Conservation (phyloP, 495 filamentous ascomycete genomes). For the Tuber melanosporum region DNA sequence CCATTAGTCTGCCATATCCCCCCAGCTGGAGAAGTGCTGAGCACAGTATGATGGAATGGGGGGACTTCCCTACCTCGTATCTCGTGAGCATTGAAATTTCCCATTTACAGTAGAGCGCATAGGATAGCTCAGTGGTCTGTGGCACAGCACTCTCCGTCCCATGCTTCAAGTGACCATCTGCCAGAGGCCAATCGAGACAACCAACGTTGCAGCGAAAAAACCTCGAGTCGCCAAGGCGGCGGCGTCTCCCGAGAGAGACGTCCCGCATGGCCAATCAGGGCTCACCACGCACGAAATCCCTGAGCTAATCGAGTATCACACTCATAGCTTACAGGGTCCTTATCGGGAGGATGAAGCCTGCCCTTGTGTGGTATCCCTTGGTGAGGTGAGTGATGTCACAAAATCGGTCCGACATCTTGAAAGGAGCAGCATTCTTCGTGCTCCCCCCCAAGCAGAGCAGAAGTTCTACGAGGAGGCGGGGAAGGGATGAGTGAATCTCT, state of each 20-base stretch:
- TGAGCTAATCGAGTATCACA: conserved; percentile 5
- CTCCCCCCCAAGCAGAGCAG: background rate
- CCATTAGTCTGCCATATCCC: background rate
- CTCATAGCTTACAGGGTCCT: conserved; percentile 9
- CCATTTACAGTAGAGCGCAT: background rate
- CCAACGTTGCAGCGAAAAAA: conserved; percentile 18
- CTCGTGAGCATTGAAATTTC: background rate
- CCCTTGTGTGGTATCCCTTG: background rate
- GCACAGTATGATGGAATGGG: background rate
- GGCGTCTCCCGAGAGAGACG: conserved; percentile 9
- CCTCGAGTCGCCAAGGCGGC: conserved; percentile 21
- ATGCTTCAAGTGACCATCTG: background rate
- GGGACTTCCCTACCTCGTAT: background rate
- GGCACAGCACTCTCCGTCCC: no score
- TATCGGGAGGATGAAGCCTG: conserved; percentile 9
- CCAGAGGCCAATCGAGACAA: conserved; percentile 9
- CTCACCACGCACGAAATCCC: conserved; percentile 30
- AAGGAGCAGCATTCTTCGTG: background rate
- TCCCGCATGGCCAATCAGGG: conserved; percentile 25
- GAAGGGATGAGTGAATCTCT: background rate
- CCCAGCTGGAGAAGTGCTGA: background rate
- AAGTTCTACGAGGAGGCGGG: background rate
- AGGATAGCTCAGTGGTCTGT: background rate
- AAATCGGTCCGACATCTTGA: background rate
- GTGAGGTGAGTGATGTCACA: background rate